These are phyloP conservation scores for Apostasia ramifera DNA, from an alignment of 106 monocot species.

Conservation along the genomic window DNA sequence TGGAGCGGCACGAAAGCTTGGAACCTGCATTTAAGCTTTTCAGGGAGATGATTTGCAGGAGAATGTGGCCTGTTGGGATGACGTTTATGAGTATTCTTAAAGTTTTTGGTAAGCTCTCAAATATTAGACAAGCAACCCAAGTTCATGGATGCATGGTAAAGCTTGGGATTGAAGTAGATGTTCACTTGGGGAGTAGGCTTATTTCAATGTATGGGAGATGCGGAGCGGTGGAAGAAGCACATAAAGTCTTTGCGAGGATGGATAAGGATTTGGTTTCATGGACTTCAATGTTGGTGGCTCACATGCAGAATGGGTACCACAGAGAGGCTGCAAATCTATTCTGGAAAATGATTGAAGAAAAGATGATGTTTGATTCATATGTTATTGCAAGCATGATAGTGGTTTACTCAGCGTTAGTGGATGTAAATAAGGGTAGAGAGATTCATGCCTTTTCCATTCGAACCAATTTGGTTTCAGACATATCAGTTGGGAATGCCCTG, in stretches of 20 bases:
- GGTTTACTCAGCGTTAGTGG: slow-evolving; percentile 22
- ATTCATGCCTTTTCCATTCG: slow-evolving; percentile 49
- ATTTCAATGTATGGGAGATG: slow-evolving; percentile 68
- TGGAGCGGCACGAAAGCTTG: neutral
- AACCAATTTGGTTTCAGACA: slow-evolving; percentile 29
- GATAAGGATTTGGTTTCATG: slow-evolving; percentile 34
- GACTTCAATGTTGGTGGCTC: slow-evolving; percentile 52
- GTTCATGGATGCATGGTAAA: slow-evolving; percentile 56
- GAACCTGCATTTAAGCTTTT: slow-evolving; percentile 32
- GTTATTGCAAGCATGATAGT: slow-evolving; percentile 30
- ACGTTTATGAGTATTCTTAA: slow-evolving; percentile 54
- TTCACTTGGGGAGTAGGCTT: slow-evolving; percentile 31
- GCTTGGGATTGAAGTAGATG: slow-evolving; percentile 39
- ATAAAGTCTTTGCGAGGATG: slow-evolving; percentile 23
- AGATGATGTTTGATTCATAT: slow-evolving; percentile 29
- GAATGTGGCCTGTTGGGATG: slow-evolving; percentile 36
- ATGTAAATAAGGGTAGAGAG: slow-evolving; percentile 30
- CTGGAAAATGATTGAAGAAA: slow-evolving; percentile 26
- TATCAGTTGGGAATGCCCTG: slow-evolving; percentile 34
- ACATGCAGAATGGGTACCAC: slow-evolving; percentile 38
- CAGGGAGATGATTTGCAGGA: slow-evolving; percentile 35
- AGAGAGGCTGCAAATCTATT: slow-evolving; percentile 32
- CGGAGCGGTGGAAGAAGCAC: slow-evolving; percentile 38
- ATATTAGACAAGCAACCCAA: slow-evolving; percentile 39
- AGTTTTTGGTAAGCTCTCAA: slow-evolving; percentile 34